Evolutionary conservation across 78 protist genomes (phyloP), one percentile per base, ranked within the genome.

Genomic region (Tieghemostelium lacteum): DNA sequence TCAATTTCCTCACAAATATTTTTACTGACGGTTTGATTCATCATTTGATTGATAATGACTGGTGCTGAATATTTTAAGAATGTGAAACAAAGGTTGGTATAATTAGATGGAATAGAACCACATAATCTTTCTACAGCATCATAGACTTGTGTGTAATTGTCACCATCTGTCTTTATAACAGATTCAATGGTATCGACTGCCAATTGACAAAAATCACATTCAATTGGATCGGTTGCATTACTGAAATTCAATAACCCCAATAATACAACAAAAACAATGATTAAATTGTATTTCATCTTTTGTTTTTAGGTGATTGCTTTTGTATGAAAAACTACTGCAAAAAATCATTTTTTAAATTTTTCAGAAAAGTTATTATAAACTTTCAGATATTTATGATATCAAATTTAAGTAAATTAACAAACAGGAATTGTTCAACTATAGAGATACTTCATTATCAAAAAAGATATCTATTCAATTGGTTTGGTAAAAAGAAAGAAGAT

Each of bases 121-220:
- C 85, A 74, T 28, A 74, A n/a, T 49, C 85, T 45, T 26, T 31
- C 60, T 3, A 74, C 14, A n/a, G 85, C 85, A 24, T 7, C 20
- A 29, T 58, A 62, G n/a, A 74, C 60, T 19, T 74, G 61, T 28
- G 31, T 31, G 37, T 74, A 57, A 20, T 67, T 74, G 24, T 60
- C 24, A 60, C 60, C 60, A 40, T 74, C 85, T 1, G 36, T 19
- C 3, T 8, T n/a, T n/a, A 26, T 58, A 0, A 74, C 6, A 26
- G 5, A 14, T 2, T 24, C 24, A 17, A 74, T 31, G 37, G 64
- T 36, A 42, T 74, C 85, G 0, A 74, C 40, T 1, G 71, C 17
- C 39, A 74, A 60, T 52, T 45, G 50, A 74, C 85, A 74, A 7
- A 74, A 42, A 74, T 74, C 85, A 60, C 85, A 74, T 17, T 74